Conservation (phyloP, 179 eudicot genomes). For the Heliamphora pulchella region DNA sequence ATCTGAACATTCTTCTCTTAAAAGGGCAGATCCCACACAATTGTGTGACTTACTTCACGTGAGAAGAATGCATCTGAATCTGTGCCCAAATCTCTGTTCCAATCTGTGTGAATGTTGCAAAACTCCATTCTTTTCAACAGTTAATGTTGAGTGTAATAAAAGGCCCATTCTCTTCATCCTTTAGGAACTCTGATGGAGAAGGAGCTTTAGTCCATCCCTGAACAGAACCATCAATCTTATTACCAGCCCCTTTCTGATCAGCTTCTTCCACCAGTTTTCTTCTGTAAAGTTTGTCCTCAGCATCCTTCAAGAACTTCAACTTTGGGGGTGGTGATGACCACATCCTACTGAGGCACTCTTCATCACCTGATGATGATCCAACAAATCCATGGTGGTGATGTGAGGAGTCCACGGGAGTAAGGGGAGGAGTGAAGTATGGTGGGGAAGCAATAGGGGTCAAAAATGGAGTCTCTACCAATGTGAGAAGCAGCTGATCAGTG, state of each 20-base stretch:
- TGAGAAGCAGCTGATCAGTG: conserved; percentile 40
- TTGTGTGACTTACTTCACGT: too few relatives aligned
- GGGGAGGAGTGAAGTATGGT: conserved; percentile 51
- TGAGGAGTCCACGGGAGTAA: conserved; percentile 30
- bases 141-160: conserved; percentile 34
- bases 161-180: conserved; percentile 37
- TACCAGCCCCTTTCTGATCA: neutral
- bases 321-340: conserved; percentile 66
- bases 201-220: neutral
- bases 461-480: conserved; percentile 35
- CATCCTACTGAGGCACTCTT: conserved; percentile 41
- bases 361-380: conserved; percentile 43
- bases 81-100: too few relatives aligned
- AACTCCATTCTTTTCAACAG: conserved; percentile 16
- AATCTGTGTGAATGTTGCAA: too few relatives aligned
- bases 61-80: too few relatives aligned
- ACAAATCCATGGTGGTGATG: conserved; percentile 20
- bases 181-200: conserved; percentile 10
- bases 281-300: conserved; percentile 56
- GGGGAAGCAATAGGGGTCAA: conserved; percentile 63
- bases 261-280: conserved; percentile 31
- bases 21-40: too few relatives aligned
- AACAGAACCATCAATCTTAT: conserved; percentile 8
- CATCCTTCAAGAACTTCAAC: conserved; percentile 71
- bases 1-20: too few relatives aligned